phyloP scores from a whole-genome alignment of 768 basidiomycete genomes.

The Neoboletus brunneissimus region DNA sequence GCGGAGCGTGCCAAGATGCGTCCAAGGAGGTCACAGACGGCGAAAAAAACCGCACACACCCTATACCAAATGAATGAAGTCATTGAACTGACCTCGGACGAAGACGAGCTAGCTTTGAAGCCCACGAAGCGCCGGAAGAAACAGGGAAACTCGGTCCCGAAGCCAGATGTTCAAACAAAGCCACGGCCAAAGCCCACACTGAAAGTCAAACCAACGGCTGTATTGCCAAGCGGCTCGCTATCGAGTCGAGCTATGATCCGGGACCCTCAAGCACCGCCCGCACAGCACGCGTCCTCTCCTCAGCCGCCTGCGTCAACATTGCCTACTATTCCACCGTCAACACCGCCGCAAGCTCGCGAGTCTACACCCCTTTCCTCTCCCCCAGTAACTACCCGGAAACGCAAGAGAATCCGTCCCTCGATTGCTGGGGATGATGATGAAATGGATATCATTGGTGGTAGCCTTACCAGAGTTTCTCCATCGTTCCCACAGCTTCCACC shows the following conservation, averaged over 20 bases:
- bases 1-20: conserved; percentile 62
- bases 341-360: conserved; percentile 22
- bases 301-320: conserved; percentile 37
- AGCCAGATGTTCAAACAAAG: conserved; percentile 26
- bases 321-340: conserved; percentile 26
- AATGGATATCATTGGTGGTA: conserved; percentile 10
- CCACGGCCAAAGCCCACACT: conserved; percentile 26
- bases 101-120: conserved; percentile 38
- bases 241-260: conserved; percentile 5
- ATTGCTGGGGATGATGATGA: conserved; percentile 13
- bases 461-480: neutral
- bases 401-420: conserved; percentile 20
- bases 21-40: conserved; percentile 33
- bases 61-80: conserved; percentile 29
- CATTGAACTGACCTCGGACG: conserved; percentile 47
- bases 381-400: conserved; percentile 20
- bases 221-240: conserved; percentile 19
- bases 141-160: conserved; percentile 27
- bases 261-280: conserved; percentile 34
- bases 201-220: conserved; percentile 14
- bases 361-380: conserved; percentile 27
- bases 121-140: conserved; percentile 31
- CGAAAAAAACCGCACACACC: conserved; percentile 12
- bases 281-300: conserved; percentile 21
- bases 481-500: conserved; percentile 36